Evolutionary conservation across 768 basidiomycete species (phyloP).

Genomic region (Lanmaoa pseudosensibilis): DNA sequence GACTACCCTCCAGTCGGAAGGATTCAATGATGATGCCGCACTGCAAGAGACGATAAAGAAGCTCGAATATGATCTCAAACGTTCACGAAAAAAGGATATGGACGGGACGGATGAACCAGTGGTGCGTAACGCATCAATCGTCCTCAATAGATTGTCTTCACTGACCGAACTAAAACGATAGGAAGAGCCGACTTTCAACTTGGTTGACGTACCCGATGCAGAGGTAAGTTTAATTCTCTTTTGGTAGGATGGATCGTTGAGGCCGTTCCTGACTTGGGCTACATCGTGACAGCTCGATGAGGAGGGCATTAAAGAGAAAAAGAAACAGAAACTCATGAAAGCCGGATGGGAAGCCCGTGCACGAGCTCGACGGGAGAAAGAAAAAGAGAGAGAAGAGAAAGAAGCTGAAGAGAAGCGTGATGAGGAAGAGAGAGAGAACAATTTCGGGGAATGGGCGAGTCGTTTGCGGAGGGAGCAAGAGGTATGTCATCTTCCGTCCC

Average conservation of each 20-base stretch:
- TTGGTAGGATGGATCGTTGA: background rate
- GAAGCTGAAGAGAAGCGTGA: constrained; percentile 60
- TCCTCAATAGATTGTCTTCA: background rate
- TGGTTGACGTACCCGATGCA: constrained; percentile 88
- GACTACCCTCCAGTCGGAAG: constrained; percentile 64
- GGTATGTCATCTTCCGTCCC: constrained; percentile 40
- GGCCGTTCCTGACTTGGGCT: background rate
- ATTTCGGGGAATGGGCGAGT: constrained; percentile 72
- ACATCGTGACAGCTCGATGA: constrained; percentile 67
- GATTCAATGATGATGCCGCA: constrained; percentile 74
- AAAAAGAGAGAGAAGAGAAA: constrained; percentile 72
- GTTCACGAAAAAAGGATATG: constrained; percentile 76
- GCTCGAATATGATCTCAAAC: constrained; percentile 75
- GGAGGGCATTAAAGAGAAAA: constrained; percentile 91
- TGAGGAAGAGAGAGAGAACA: constrained; percentile 70
- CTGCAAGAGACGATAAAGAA: constrained; percentile 85
- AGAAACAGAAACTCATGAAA: constrained; percentile 88
- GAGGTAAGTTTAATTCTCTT: constrained; percentile 49
- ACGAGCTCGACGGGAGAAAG: constrained; percentile 82
- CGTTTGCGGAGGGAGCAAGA: constrained; percentile 79
- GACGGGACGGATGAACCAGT: constrained; percentile 66
- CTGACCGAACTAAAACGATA: constrained; percentile 26
- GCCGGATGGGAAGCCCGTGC: constrained; percentile 91
- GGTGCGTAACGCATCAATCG: constrained; percentile 31
- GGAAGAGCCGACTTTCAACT: constrained; percentile 86